A percentile compares a stretch with the other conserved stretches of the same genome.
Conservation (phyloP, 2,329 filamentous ascomycete genomes). For the Colletotrichum gloeosporioides region DNA sequence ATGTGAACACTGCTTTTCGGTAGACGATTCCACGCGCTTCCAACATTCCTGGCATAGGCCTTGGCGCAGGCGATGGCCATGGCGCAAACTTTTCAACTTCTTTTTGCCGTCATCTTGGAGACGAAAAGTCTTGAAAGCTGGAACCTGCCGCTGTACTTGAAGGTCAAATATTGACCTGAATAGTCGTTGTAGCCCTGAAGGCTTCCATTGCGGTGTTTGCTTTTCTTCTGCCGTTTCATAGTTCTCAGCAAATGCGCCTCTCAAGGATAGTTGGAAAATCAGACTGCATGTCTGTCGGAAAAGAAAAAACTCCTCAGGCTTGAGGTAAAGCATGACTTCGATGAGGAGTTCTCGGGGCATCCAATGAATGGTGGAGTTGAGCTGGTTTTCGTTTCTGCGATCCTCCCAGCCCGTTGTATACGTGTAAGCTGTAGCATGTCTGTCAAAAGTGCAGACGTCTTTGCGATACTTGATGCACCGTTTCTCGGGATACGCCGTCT, state of each 20-base stretch:
- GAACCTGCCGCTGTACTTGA: neutral
- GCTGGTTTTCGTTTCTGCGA: neutral
- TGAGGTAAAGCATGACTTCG: neutral
- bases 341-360: neutral
- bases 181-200: neutral
- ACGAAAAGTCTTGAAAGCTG: neutral
- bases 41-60: neutral
- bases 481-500: neutral
- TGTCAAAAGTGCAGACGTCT: neutral
- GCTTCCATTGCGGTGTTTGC: neutral
- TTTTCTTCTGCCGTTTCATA: neutral
- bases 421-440: neutral
- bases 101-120: neutral
- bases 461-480: neutral
- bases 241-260: neutral
- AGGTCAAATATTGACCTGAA: neutral
- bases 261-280: neutral
- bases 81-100: neutral
- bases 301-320: neutral
- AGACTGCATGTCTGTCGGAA: neutral
- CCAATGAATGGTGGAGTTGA: neutral
- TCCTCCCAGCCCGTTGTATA: neutral
- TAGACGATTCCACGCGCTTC: neutral
- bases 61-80: neutral
- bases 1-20: neutral